These are phyloP conservation scores for Jaminaea rosea DNA, from an alignment of 1,284 basidiomycete species.

Conservation along the genomic window DNA sequence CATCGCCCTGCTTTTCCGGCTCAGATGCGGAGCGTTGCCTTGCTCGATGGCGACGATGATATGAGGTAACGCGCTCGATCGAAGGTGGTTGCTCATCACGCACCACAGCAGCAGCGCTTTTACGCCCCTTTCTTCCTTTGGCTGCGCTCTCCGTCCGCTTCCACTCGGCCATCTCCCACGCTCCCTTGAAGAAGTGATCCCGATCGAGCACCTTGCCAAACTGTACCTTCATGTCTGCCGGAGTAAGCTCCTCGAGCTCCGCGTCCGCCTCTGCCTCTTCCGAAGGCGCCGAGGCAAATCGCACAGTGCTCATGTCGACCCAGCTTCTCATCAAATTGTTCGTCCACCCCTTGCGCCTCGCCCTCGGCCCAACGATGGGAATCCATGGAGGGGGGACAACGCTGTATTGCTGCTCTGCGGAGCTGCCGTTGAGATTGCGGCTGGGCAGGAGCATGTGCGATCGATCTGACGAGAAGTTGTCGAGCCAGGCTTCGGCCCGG, in stretches of 20 bases:
- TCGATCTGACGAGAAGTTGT: constrained; percentile 24
- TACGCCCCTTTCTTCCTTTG: too few species aligned
- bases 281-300: background rate
- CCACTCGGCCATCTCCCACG: background rate
- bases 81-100: too few species aligned
- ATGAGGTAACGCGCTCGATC: too few species aligned
- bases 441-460: constrained; percentile 19
- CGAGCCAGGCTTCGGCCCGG: constrained; percentile 7
- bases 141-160: background rate
- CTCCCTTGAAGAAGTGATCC: background rate
- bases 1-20: too few species aligned
- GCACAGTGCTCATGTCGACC: constrained; percentile 6
- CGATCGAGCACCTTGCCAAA: background rate
- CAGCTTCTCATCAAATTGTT: constrained; percentile 3
- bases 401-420: background rate
- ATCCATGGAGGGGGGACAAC: background rate
- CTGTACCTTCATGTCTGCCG: background rate
- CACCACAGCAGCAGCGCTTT: too few species aligned
- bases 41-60: too few species aligned
- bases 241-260: background rate
- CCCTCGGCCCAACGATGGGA: background rate
- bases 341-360: background rate
- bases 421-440: background rate
- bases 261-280: background rate
- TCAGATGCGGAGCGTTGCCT: too few species aligned